Base-by-base conservation (phyloP, 148 eudicot species). In the Vaccinium corymbosum region DNA sequence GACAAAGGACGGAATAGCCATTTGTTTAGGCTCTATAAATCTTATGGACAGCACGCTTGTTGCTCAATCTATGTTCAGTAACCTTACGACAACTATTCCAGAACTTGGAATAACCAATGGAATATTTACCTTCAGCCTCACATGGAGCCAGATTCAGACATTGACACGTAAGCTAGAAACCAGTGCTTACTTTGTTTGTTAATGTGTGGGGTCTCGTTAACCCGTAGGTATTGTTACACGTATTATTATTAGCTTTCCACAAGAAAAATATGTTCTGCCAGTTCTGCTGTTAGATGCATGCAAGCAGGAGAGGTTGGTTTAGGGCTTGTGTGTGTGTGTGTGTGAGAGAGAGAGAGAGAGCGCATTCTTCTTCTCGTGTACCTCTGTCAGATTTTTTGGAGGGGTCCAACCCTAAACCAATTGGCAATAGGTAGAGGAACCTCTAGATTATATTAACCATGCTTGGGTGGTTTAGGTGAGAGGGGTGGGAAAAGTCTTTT, bases 1-100 rank as follows among this genome's bases (percentile, higher is more conserved):
- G 89, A 88, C 99, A 15, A 88, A 88, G 57, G 98, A 97, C 64
- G 94, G 98, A 56, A 61, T 90, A 19, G 98, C 98, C 42, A 85
- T 95, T 85, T 97, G 99, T 92, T 89, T 88, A 82, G 94, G 93
- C 80, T 88, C 93, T 83, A 85, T 88, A 81, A 92, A 95, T 88
- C 98, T 97, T 64, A 81, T 93, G 80, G 89, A 90, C 73, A 88
- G 85, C 90, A 94, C 98, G 79, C 85, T 42, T 38, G 88, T 89
- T 62, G 89, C 85, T 68, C 89, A 92, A 75, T 27, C 95, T 22
- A 35, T 16, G 32, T 94, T 85, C 85, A 89, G 85, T 81, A 90
- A 46, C 70, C 83, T 80, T 66, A 14, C 88, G 11, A 22, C 78
- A 56, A 81, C 55, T 66, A 83, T 88, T 84, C 89, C 88, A 20